Evolutionary conservation across 1,139 yeast genomes (phyloP), one percentile per base, ranked within the genome.

Genomic region (Hansenula sp.): DNA sequence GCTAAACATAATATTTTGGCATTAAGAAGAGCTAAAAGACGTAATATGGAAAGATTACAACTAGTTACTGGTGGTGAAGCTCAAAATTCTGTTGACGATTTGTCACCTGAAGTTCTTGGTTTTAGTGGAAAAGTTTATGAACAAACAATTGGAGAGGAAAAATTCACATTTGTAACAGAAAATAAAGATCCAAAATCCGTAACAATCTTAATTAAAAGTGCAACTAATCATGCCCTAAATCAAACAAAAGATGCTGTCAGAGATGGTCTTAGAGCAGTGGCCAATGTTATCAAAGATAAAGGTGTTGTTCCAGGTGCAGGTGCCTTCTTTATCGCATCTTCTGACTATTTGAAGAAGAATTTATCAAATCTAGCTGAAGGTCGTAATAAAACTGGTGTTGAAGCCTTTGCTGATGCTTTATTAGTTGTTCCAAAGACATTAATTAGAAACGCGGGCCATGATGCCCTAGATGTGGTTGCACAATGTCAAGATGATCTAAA

Each of bases 31-130:
- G 99, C 99, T 39, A 94, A 94, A 74, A 81, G 99, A 74, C 84
- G 99, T 72, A 94, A 94, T 67, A 93, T 94, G 99, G 99, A 94
- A 70, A 82, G 99, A 63, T 76, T 94, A 60, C 99, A 94, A 69
- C 76, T 94, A 49, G 90, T 91, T 40, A 88, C 96, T 55, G 99
- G 98, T 25, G 99, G 99, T 56, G 94, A 86, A 62, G 99, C 99
- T 11, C 98, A 91, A 68, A 94, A 94, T 68, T 85, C 96, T 15
- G 98, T 91, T 36, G 99, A 94, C 60, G 98, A 93, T 62, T 75
- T 94, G 60, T 61, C 82, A n/a, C 91, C 95, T 6, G 78, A 75
- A 4, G 72, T 88, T n/a, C 75, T 94, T 49, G 99, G 99, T 16
- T 85, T 70, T 67, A 89, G 97, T 8, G 99, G 98, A 13, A 71